These are phyloP conservation scores for Mucor indicus DNA, from an alignment of 371 early-diverging fungal genomes.

Conservation along the genomic window DNA sequence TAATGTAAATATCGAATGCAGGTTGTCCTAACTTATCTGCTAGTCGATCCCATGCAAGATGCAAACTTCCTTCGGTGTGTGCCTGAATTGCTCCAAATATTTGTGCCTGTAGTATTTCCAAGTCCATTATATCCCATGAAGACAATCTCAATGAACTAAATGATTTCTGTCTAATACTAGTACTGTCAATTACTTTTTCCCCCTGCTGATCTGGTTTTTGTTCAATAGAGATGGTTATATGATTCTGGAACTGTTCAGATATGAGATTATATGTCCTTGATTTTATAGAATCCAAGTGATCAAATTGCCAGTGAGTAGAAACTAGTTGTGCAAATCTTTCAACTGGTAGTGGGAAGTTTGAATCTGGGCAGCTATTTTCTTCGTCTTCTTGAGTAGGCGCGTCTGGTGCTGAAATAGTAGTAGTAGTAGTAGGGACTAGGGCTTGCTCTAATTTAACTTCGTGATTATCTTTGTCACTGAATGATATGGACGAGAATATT, in stretches of 20 bases:
- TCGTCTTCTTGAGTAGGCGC: too few species aligned
- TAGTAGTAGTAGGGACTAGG: too few species aligned
- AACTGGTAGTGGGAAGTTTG: too few species aligned
- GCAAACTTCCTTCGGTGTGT: conserved; percentile 37
- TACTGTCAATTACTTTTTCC: neutral
- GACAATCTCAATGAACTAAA: neutral
- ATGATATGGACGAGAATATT: too few species aligned
- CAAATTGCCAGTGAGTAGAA: conserved; percentile 43
- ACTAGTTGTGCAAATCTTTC: conserved; percentile 38
- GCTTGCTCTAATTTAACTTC: too few species aligned
- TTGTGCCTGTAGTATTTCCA: conserved; percentile 40
- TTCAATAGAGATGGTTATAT: conserved; percentile 19
- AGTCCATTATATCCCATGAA: conserved; percentile 27
- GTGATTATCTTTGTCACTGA: too few species aligned
- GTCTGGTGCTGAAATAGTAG: too few species aligned
- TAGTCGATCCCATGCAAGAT: conserved; percentile 34
- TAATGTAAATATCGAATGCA: conserved; percentile 25
- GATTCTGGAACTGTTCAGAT: conserved; percentile 28
- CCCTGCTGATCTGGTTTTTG: too few species aligned
- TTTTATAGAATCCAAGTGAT: conserved; percentile 38
- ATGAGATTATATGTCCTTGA: conserved; percentile 28
- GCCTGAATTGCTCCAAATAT: conserved; percentile 43
- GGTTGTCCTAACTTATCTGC: conserved; percentile 31
- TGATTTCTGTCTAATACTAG: too few species aligned
- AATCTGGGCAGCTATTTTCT: too few species aligned